These are phyloP conservation scores for Entophlyctis luteolus DNA, from an alignment of 192 early-diverging fungal genomes.

Conservation along the genomic window DNA sequence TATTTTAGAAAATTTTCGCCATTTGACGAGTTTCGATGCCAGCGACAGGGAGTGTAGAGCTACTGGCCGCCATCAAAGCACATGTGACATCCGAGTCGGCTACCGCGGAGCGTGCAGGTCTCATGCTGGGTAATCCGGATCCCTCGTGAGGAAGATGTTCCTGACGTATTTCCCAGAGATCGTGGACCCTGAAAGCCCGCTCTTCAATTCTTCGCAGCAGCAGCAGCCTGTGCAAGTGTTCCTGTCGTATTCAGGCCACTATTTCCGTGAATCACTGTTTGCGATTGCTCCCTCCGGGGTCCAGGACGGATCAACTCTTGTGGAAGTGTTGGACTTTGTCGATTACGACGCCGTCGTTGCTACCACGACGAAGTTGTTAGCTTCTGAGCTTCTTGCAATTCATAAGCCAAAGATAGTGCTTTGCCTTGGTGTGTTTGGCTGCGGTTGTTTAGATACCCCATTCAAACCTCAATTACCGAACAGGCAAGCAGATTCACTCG, in stretches of 20 bases:
- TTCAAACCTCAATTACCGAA: background rate
- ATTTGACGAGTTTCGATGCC: too few relatives aligned
- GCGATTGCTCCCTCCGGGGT: background rate
- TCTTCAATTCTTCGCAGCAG: background rate
- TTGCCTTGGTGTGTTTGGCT: background rate
- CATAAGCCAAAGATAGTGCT: background rate
- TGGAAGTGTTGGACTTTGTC: background rate
- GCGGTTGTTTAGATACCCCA: background rate
- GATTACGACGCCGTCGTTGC: background rate
- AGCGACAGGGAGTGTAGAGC: too few relatives aligned
- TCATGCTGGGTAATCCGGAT: too few relatives aligned
- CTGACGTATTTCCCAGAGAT: background rate
- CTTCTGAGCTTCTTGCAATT: background rate
- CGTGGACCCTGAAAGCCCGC: background rate
- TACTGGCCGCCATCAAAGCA: too few relatives aligned
- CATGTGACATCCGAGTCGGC: too few relatives aligned
- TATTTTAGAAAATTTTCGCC: too few relatives aligned
- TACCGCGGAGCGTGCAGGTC: too few relatives aligned
- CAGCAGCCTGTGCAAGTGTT: background rate
- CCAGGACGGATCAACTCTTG: background rate
- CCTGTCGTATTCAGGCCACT: background rate
- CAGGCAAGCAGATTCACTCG: constrained; percentile 4
- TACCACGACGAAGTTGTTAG: background rate
- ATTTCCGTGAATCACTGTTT: background rate
- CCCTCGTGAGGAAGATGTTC: too few relatives aligned